These are phyloP conservation scores for Fraxinus latifolia DNA, from an alignment of 305 asterid genomes.

Conservation along the genomic window DNA sequence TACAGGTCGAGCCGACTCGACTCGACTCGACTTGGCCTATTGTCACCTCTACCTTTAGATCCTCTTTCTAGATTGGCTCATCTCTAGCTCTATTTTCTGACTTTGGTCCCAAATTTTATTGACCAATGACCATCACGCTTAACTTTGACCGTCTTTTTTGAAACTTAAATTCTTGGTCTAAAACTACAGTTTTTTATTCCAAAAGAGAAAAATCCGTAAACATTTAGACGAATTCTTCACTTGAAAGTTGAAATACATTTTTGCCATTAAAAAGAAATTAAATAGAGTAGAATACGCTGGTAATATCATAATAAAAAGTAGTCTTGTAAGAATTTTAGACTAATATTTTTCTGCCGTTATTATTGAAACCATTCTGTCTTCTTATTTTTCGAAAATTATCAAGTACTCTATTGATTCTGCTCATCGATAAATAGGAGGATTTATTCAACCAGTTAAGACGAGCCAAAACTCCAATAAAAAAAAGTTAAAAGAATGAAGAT, in stretches of 20 bases:
- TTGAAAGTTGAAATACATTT: neutral
- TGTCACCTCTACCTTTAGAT: too few species aligned
- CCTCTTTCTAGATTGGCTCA: too few species aligned
- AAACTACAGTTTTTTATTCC: neutral
- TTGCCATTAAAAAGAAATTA: too few species aligned
- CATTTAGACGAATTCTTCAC: neutral
- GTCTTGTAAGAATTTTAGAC: too few species aligned
- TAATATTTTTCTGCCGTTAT: neutral
- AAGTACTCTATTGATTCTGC: neutral
- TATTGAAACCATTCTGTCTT: neutral
- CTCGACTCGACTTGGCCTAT: too few species aligned
- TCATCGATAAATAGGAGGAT: neutral
- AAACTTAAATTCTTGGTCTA: neutral
- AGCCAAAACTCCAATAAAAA: neutral
- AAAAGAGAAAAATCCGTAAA: too few species aligned
- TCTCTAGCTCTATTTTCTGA: too few species aligned
- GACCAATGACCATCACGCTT: neutral
- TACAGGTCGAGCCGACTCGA: too few species aligned
- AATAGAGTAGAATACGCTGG: neutral
- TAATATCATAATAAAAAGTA: neutral
- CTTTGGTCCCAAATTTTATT: neutral
- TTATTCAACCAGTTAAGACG: neutral
- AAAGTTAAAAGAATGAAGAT: neutral
- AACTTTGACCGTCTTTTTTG: neutral
- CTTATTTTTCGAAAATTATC: neutral